Conservation (phyloP, 148 eudicot species). For the Selenicereus undatus region DNA sequence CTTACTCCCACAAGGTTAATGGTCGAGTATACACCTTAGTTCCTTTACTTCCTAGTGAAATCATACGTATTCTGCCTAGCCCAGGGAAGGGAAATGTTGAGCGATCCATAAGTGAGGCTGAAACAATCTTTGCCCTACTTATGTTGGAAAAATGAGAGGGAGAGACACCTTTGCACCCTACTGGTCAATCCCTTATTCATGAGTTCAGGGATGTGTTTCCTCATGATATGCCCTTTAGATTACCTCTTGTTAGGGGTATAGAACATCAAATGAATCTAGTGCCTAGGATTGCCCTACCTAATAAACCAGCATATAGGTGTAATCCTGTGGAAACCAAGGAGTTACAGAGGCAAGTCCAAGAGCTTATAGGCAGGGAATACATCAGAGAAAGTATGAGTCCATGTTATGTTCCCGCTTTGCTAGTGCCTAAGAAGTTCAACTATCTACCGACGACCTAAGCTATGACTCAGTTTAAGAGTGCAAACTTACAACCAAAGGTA, state of each 20-base stretch:
- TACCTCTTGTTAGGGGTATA: background rate
- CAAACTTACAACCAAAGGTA: no score
- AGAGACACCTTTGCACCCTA: background rate
- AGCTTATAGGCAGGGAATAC: background rate
- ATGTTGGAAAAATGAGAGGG: no score
- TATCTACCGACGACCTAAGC: no score
- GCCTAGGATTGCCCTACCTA: background rate
- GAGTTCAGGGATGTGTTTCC: background rate
- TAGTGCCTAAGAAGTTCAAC: background rate
- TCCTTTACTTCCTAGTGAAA: background rate
- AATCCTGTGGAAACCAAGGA: background rate
- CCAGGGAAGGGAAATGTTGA: no score
- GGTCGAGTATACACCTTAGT: background rate
- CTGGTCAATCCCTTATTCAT: background rate
- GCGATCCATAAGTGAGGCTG: no score
- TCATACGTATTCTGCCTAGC: background rate
- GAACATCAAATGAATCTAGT: background rate
- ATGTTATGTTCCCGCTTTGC: background rate
- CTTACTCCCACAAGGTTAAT: background rate
- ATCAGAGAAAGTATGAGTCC: background rate
- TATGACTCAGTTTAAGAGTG: no score
- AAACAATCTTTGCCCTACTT: no score
- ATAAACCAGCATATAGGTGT: background rate
- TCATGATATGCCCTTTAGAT: background rate
- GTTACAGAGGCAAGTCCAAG: background rate